Evolutionary conservation across 225 moss, liverwort and hornwort genomes (phyloP).

Genomic region (Climacium dendroides): DNA sequence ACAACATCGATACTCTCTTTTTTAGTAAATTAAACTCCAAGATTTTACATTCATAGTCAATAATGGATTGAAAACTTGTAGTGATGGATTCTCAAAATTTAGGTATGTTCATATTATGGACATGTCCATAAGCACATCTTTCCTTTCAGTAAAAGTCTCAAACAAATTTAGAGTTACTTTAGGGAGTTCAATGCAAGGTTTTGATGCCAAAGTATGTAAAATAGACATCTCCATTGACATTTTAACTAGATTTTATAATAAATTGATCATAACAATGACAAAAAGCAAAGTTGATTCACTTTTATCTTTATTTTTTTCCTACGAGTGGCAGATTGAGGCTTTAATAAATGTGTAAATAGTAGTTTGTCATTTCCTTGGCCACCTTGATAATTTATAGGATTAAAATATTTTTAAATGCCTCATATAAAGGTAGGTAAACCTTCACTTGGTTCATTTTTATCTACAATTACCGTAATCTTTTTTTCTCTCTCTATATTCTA

Average conservation of each 20-base stretch:
- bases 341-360: background rate
- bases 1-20: no score
- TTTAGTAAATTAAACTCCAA: accelerated
- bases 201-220: background rate
- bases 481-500: no score
- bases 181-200: accelerated
- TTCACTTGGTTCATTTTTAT: background rate
- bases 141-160: background rate
- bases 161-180: no score
- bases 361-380: background rate
- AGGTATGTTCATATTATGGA: background rate
- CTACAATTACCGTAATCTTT: background rate
- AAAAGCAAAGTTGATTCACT: background rate
- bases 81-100: background rate
- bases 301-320: background rate
- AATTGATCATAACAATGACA: background rate
- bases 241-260: background rate
- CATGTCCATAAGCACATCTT: background rate
- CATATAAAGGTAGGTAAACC: background rate
- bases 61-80: background rate
- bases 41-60: background rate
- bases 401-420: background rate
- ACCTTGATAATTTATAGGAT: background rate
- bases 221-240: background rate
- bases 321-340: accelerated